Evolutionary conservation across 73 alveolate genomes (phyloP).

Genomic region (Uronychia setigera): DNA sequence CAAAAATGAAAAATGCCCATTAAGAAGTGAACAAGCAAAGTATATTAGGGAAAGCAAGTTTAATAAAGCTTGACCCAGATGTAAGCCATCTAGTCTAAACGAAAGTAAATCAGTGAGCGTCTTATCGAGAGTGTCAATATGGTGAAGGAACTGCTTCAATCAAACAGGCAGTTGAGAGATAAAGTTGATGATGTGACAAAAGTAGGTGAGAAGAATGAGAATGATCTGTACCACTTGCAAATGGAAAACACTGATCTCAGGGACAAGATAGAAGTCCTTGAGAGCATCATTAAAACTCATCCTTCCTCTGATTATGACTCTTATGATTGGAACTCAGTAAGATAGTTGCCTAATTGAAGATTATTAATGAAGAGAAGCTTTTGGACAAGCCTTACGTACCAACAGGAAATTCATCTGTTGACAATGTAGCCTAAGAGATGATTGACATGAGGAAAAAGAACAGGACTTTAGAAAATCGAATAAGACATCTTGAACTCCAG

Average conservation of each 20-base stretch:
- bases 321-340: slow-evolving; percentile 52
- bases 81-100: slow-evolving; percentile 5
- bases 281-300: slow-evolving; percentile 39
- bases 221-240: slow-evolving; percentile 40
- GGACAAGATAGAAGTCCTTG: slow-evolving; percentile 66
- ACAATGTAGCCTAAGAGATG: slow-evolving; percentile 46
- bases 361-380: slow-evolving; percentile 34
- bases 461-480: slow-evolving; percentile 30
- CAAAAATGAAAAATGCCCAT: slow-evolving; percentile 3
- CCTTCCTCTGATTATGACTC: slow-evolving; percentile 32
- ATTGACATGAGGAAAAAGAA: slow-evolving; percentile 47
- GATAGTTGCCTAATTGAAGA: slow-evolving; percentile 22
- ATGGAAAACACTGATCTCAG: slow-evolving; percentile 66
- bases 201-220: slow-evolving; percentile 31
- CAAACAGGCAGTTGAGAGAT: slow-evolving; percentile 64
- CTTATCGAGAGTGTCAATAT: slow-evolving; percentile 60
- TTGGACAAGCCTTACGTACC: neutral
- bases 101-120: slow-evolving; percentile 43
- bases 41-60: neutral
- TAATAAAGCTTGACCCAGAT: slow-evolving; percentile 49
- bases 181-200: slow-evolving; percentile 28
- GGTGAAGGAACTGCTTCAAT: slow-evolving; percentile 67
- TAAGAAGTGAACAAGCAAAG: neutral
- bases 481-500: slow-evolving; percentile 35
- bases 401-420: slow-evolving; percentile 42